Evolutionary conservation across 2,329 filamentous ascomycete genomes (phyloP), one percentile per base, ranked within the genome.

Genomic region (Tolypocladium tropicale): DNA sequence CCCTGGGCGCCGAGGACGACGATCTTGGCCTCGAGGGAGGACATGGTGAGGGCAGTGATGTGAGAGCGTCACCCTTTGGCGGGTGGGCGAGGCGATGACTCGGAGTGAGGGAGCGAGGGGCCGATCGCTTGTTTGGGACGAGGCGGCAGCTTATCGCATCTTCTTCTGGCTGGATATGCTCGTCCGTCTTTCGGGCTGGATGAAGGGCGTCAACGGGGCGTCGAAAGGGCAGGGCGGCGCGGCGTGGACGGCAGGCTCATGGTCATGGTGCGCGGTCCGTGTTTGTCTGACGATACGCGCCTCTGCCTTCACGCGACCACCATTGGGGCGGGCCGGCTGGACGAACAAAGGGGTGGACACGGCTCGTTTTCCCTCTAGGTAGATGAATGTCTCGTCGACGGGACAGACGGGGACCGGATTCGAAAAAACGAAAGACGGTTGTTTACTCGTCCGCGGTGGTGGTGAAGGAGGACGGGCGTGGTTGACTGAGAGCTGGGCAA

Each of bases 1-100:
- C 85, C 85, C 73, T 91, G 88, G 52, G 85, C 83, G 71, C 89
- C 88, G 65, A 92, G 84, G 60, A 92, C 85, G 62, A 91, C 85
- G 57, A 92, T 88, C 72, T 91, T 90, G 69, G 88, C 86, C 75
- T 91, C 88, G 66, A 92, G 81, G 43, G 85, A 86, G 64, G 82
- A 79, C 70, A 74, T 74, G 59, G 16, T 34, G 43, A 18, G 9
- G 6, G 28, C 46, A 32, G 4, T 18, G 12, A 4, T 21, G 46
- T 12, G n/a, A 32, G 28, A 33, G 28, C 18, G 14, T 25, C 16
- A 11, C 16, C 6, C 46, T n/a, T 28, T 30, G 4, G 46, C n/a
- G 28, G 10, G 46, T 6, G 18, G 7, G 43, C 43, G 16, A 48
- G 30, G 28, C 46, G 16, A 49, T 7, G 46, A 32, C 46, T 32